phyloP scores from a whole-genome alignment of 1,284 basidiomycete species.

The Leccinum angustisporum region DNA sequence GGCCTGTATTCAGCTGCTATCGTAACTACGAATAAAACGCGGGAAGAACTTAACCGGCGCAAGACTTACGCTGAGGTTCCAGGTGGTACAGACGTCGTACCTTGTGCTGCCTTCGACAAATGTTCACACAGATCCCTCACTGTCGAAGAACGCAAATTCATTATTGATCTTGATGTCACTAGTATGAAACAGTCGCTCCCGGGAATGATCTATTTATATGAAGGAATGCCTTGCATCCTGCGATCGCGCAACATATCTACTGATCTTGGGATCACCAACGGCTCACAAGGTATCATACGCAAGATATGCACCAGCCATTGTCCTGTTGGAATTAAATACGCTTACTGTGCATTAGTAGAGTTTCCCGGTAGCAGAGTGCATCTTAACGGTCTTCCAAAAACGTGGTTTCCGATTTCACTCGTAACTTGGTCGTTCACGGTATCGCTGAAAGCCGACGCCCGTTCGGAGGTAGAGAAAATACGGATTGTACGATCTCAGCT shows the following conservation, averaged over 20 bases:
- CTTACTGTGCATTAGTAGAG: not conserved
- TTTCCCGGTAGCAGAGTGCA: not conserved
- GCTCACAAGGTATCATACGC: slow-evolving; percentile 18
- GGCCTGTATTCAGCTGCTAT: no score
- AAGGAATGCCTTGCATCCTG: slow-evolving; percentile 35
- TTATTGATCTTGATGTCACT: no score
- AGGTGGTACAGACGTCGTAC: no score
- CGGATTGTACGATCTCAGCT: not conserved
- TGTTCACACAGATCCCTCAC: no score
- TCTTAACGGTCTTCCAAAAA: not conserved
- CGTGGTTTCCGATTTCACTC: not conserved
- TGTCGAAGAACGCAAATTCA: no score
- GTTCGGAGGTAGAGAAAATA: not conserved
- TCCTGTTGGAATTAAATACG: not conserved
- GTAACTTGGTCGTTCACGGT: not conserved
- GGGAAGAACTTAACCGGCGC: no score
- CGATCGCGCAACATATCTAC: slow-evolving; percentile 27
- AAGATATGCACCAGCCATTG: slow-evolving; percentile 3
- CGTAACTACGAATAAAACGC: no score
- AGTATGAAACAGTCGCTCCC: no score
- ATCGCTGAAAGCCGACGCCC: not conserved
- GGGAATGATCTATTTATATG: no score
- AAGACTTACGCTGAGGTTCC: no score
- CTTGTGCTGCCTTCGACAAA: no score
- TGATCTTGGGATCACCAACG: slow-evolving; percentile 17